Base-by-base conservation (phyloP, 176 grass and related monocot species). In the Pharus latifolius region DNA sequence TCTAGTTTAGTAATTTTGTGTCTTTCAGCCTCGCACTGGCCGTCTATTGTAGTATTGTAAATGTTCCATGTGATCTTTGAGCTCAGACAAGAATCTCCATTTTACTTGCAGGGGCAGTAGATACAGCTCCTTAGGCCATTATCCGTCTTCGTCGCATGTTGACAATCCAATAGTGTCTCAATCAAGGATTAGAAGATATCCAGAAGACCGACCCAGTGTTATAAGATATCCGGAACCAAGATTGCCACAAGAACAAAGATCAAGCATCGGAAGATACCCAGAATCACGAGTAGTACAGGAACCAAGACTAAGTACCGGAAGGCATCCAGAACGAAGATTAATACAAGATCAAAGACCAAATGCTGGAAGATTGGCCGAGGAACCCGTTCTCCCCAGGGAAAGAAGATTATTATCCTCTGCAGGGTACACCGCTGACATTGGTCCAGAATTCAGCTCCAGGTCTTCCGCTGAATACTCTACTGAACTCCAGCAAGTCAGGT, bases 101-200 rank as follows among this genome's bases (percentile, higher is more conserved):
- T 65, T 84, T 84, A 52, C 48, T 56, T 91, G 23, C 81, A 88
- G 89, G 73, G 74, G 66, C 51, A 64, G 70, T 67, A 85, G 80
- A 58, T 76, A 82, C 77, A 63, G 54, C 13, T 56, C 64, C 24
- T 24, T 78, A 37, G 55, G 19, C 35, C 63, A 79, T 70, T 69
- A 74, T 75, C 51, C 69, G 64, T 83, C 80, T 14, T 68, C 75
- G 6, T 80, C 81, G 23, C 78, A 75, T 54, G 8, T 23, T 69
- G 63, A 88, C 5, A 64, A 80, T 33, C 69, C 85, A 13, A 52
- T 60, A 33, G n/a, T 78, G 27, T 72, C 85, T 63, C 57, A 58
- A 45, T 67, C 83, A 72, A 77, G 79, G 19, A 50, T 56, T 48
- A 73, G 72, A 73, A 74, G 62, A 74, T 77, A 78, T 51, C 76